A percentile compares a stretch with the other conserved stretches of the same genome.
phyloP scores from a whole-genome alignment of 163 green algal species.

The Chloroidium sp. region DNA sequence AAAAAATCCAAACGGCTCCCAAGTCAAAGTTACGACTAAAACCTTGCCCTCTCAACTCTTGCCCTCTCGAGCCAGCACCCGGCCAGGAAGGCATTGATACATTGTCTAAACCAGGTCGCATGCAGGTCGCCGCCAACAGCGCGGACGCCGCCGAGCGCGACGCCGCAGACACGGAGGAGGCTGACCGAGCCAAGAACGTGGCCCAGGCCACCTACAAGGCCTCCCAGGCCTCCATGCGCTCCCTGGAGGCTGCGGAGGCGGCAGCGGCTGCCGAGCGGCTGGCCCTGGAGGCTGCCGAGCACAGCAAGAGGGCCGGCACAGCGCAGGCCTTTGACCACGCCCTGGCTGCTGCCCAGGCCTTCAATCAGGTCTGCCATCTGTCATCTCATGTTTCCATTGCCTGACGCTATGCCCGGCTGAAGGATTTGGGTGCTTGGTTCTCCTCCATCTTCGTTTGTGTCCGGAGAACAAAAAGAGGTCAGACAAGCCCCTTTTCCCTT shows the following conservation, averaged over 20 bases:
- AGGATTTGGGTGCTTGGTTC: too few relatives aligned
- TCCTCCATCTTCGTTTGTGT: too few relatives aligned
- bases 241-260: constrained; percentile 5
- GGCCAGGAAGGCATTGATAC: too few relatives aligned
- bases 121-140: constrained; percentile 31
- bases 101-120: too few relatives aligned
- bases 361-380: constrained; percentile 5
- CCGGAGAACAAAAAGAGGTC: too few relatives aligned
- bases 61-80: too few relatives aligned
- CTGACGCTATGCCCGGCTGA: too few relatives aligned
- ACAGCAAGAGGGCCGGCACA: constrained; percentile 1
- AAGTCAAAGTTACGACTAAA: too few relatives aligned
- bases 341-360: constrained; percentile 9
- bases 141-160: constrained; percentile 59
- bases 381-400: too few relatives aligned
- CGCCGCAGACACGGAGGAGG: constrained; percentile 6
- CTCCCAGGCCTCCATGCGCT: constrained; percentile 4
- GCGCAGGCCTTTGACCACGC: not conserved
- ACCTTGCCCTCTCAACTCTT: too few relatives aligned
- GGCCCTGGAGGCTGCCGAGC: constrained; percentile 2
- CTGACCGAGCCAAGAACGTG: constrained; percentile 2
- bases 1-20: too few relatives aligned
- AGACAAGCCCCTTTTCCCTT: too few relatives aligned
- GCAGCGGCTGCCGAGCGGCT: constrained; percentile 5
- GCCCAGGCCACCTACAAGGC: constrained; percentile 13